Conservation (phyloP, 1,139 yeast species). For the Lodderomyces elongisporus region DNA sequence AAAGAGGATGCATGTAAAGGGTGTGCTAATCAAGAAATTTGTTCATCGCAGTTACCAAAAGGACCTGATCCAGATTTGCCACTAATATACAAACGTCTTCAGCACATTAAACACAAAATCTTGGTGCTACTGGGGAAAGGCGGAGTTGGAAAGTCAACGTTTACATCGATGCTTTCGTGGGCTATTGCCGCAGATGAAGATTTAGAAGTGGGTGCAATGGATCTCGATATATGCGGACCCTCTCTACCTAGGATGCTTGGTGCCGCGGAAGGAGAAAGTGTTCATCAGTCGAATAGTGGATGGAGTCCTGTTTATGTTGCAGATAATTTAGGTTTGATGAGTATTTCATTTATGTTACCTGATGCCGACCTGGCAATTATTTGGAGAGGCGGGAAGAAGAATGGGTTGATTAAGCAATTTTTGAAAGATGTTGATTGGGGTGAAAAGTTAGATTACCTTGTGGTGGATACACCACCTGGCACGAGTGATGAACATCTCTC, state of each 20-base stretch:
- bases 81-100: conserved; percentile 61
- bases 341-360: conserved; percentile 93
- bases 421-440: conserved; percentile 97
- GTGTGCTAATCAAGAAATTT: conserved; percentile 88
- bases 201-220: conserved; percentile 92
- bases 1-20: conserved; percentile 90
- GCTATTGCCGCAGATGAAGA: conserved; percentile 88
- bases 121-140: conserved; percentile 93
- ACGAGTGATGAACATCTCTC: conserved; percentile 96
- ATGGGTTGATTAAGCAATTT: conserved; percentile 88
- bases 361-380: conserved; percentile 90
- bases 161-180: conserved; percentile 93
- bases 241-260: conserved; percentile 94
- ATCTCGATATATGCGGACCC: conserved; percentile 96
- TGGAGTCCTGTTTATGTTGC: conserved; percentile 97
- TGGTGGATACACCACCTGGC: conserved; percentile 98
- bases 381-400: conserved; percentile 96
- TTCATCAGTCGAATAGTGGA: conserved; percentile 87
- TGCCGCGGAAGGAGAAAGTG: conserved; percentile 68
- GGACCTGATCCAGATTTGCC: conserved; percentile 97
- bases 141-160: conserved; percentile 97
- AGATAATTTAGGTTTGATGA: conserved; percentile 92
- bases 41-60: conserved; percentile 75
- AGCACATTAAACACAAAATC: conserved; percentile 72
- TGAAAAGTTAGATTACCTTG: conserved; percentile 69